Evolutionary conservation across 257 asterid genomes (phyloP).

Genomic region (Paulownia fortunei): DNA sequence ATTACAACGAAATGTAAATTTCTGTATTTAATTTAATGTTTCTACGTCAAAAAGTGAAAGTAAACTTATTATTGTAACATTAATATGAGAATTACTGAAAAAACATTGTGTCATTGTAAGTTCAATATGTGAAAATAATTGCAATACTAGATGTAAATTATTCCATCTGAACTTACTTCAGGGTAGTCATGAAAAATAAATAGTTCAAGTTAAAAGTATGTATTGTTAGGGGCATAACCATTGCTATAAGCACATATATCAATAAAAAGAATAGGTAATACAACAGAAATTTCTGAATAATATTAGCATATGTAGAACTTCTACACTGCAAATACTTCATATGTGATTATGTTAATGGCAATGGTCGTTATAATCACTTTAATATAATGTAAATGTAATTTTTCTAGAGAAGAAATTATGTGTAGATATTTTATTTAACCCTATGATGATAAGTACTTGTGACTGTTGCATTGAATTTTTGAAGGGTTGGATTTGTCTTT

Average conservation of each 20-base stretch:
- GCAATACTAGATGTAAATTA: background rate
- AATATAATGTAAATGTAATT: background rate
- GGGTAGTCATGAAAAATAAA: background rate
- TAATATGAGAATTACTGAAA: background rate
- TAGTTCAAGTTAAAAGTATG: background rate
- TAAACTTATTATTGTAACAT: background rate
- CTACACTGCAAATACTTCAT: background rate
- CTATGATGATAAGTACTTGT: background rate
- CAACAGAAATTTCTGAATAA: background rate
- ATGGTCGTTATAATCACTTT: background rate
- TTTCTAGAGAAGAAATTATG: background rate
- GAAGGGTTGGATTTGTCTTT: background rate
- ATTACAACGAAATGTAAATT: constrained; percentile 1
- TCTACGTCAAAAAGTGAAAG: background rate
- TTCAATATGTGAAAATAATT: background rate
- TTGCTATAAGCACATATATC: background rate
- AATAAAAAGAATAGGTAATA: background rate
- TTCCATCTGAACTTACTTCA: background rate
- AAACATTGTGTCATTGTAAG: background rate
- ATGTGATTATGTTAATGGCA: background rate
- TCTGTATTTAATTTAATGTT: background rate
- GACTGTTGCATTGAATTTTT: background rate
- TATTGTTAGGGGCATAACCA: no score
- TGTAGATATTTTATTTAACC: background rate
- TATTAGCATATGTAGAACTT: background rate